These are phyloP conservation scores for Allium fistulosum DNA, from an alignment of 106 monocot genomes.

Conservation along the genomic window DNA sequence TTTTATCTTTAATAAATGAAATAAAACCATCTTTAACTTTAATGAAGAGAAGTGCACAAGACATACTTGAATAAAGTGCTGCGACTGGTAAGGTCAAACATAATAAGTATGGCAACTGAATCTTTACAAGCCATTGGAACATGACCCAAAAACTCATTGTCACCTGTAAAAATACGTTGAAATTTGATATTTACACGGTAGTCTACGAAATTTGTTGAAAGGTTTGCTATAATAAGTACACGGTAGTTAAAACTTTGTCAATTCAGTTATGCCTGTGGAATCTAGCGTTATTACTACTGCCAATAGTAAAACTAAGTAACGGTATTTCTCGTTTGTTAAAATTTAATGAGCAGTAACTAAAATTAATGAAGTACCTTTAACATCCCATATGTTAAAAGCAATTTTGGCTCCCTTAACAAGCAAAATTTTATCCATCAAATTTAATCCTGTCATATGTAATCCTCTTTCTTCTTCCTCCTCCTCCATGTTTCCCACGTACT, in stretches of 20 bases:
- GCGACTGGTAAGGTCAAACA: conserved; percentile 92
- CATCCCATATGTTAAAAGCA: conserved; percentile 80
- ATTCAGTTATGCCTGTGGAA: no score
- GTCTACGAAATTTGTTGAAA: no score
- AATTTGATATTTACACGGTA: background rate
- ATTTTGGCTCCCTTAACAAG: conserved; percentile 50
- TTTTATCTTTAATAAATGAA: background rate
- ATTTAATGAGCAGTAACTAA: no score
- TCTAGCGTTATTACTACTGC: no score
- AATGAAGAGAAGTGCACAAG: background rate
- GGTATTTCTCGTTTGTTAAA: no score
- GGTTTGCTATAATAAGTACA: no score
- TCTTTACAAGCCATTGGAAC: conserved; percentile 92
- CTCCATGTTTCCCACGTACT: conserved; percentile 60
- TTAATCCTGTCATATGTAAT: conserved; percentile 59
- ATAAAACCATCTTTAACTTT: background rate
- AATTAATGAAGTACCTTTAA: conserved; percentile 46
- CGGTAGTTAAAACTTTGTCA: no score
- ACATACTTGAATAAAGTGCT: conserved; percentile 73
- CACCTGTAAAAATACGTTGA: conserved; percentile 34
- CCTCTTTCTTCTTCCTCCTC: conserved; percentile 55
- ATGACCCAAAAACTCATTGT: conserved; percentile 43
- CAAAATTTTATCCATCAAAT: conserved; percentile 66
- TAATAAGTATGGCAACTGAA: conserved; percentile 78
- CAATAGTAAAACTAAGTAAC: no score